These are phyloP conservation scores for Lonicera japonica DNA, from an alignment of 129 eudicot species.

Conservation along the genomic window DNA sequence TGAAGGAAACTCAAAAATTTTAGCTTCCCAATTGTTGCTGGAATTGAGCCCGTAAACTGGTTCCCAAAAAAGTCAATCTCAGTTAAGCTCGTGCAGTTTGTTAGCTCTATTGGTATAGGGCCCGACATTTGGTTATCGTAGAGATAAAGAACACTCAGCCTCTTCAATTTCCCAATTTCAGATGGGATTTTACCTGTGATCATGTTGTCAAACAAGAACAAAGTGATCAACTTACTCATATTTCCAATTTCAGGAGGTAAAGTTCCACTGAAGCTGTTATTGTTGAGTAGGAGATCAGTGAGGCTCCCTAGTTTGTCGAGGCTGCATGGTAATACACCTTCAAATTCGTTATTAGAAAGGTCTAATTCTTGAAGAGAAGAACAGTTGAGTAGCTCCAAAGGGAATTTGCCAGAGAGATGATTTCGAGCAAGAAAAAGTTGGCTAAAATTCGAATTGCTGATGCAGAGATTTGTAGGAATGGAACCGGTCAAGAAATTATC, in stretches of 20 bases:
- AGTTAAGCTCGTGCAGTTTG: conserved; percentile 63
- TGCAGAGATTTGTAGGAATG: conserved; percentile 50
- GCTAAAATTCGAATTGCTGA: conserved; percentile 28
- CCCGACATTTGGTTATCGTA: conserved; percentile 93
- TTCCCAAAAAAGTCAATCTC: conserved; percentile 82
- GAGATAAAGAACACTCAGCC: conserved; percentile 53
- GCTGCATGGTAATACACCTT: conserved; percentile 48
- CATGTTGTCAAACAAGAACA: conserved; percentile 64
- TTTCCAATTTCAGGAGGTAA: conserved; percentile 87
- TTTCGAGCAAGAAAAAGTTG: conserved; percentile 52
- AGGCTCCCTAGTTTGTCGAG: conserved; percentile 50
- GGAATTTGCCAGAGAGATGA: conserved; percentile 62
- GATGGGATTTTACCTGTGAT: conserved; percentile 69
- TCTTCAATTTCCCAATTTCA: conserved; percentile 72
- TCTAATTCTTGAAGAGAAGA: conserved; percentile 72
- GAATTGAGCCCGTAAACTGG: conserved; percentile 69
- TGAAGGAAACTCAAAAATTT: conserved; percentile 57
- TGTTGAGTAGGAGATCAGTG: conserved; percentile 84
- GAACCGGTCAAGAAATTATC: conserved; percentile 46
- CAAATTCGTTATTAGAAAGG: conserved; percentile 60
- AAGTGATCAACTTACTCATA: conserved; percentile 44
- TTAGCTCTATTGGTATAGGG: conserved; percentile 68
- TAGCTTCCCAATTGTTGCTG: conserved; percentile 76
- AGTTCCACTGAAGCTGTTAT: conserved; percentile 71
- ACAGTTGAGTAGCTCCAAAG: conserved; percentile 55